These are phyloP conservation scores for Chytriomyces sp. DNA, from an alignment of 192 early-diverging fungal species.

Conservation along the genomic window DNA sequence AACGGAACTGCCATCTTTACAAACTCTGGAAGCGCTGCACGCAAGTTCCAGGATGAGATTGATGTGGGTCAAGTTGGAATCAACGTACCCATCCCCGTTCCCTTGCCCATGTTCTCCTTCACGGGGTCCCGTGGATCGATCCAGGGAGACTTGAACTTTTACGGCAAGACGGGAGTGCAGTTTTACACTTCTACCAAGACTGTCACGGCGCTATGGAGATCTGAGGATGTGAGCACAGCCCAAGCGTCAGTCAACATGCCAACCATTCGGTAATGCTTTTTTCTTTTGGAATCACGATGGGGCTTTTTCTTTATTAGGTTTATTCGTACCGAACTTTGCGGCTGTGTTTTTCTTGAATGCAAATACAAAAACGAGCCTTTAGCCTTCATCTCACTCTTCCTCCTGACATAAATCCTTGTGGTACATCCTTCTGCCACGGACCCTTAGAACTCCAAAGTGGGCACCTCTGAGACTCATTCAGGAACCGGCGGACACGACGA, in stretches of 20 bases:
- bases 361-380: too few species aligned
- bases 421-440: too few species aligned
- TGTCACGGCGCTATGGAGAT: conserved; percentile 91
- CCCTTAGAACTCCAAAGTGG: too few species aligned
- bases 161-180: conserved; percentile 61
- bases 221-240: conserved; percentile 74
- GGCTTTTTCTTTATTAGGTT: too few species aligned
- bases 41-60: conserved; percentile 85
- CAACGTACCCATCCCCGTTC: conserved; percentile 94
- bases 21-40: conserved; percentile 82
- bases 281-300: not conserved
- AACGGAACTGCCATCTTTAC: conserved; percentile 79
- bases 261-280: conserved; percentile 56
- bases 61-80: conserved; percentile 90
- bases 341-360: too few species aligned
- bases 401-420: too few species aligned
- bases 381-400: too few species aligned
- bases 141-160: conserved; percentile 94
- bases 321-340: too few species aligned
- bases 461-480: too few species aligned
- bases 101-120: conserved; percentile 96
- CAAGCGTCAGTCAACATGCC: conserved; percentile 89
- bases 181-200: conserved; percentile 97
- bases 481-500: too few species aligned
- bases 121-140: conserved; percentile 91